phyloP scores from a whole-genome alignment of 768 basidiomycete genomes.

The Cyclocybe aegerita region DNA sequence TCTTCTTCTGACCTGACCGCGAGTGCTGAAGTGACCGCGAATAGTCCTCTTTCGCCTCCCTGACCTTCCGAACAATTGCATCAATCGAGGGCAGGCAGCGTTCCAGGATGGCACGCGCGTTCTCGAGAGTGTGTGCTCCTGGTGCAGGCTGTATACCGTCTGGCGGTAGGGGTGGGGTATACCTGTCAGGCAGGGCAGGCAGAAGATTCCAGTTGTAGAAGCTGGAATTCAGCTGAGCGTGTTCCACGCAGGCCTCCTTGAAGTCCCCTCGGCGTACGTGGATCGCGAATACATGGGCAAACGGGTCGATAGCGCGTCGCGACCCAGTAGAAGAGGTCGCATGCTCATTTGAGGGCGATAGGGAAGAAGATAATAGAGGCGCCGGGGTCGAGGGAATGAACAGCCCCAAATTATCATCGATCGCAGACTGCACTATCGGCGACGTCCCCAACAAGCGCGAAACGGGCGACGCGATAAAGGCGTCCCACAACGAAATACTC shows the following conservation, averaged over 20 bases:
- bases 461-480: conserved; percentile 40
- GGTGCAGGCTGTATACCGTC: conserved; percentile 11
- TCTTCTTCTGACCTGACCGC: conserved; percentile 13
- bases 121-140: conserved; percentile 40
- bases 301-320: conserved; percentile 31
- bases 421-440: conserved; percentile 40
- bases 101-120: conserved; percentile 34
- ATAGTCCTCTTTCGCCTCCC: conserved; percentile 35
- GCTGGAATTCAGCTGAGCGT: conserved; percentile 40
- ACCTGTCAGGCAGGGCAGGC: conserved; percentile 44
- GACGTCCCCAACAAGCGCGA: conserved; percentile 43
- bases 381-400: conserved; percentile 23
- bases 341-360: neutral
- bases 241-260: conserved; percentile 38
- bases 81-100: conserved; percentile 46
- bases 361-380: too few species aligned
- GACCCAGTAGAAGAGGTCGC: conserved; percentile 18
- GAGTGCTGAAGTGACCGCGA: conserved; percentile 17
- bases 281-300: conserved; percentile 45
- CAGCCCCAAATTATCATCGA: conserved; percentile 40
- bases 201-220: conserved; percentile 53
- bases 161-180: conserved; percentile 31
- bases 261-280: conserved; percentile 57
- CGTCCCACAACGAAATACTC: conserved; percentile 43
- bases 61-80: conserved; percentile 38